Evolutionary conservation across 2,329 filamentous ascomycete species (phyloP), one percentile per base, ranked within the genome.

Genomic region (Botrytis aclada): DNA sequence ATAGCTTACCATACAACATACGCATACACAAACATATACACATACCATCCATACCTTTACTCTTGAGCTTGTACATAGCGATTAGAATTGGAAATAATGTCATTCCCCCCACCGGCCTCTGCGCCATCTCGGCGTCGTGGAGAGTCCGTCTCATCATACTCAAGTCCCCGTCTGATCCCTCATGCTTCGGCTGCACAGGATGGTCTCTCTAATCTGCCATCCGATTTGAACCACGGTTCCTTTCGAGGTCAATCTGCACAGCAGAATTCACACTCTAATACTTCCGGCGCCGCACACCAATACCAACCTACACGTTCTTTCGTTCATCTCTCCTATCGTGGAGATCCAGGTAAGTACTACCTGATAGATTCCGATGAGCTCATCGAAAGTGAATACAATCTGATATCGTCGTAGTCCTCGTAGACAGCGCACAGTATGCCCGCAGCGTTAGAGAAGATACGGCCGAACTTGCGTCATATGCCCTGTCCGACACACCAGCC

Each of bases 381-480:
- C n/a, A 72, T 32, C 41, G 39, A 20, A 71, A 34, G 41, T 37
- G 47, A 58, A 43, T 51, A n/a, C 56, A 22, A 43, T 70, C 60
- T 56, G 10, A 69, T 51, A 29, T 29, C 39, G 32, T 7, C 69
- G 60, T 76, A 88, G 86, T 83, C 56, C 86, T 86, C 29, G 80
- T 88, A 82, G 92, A 95, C 80, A 92, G 89, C 77, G 87, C 89
- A 29, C 89, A 93, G 77, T 93, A 93, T 81, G 92, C 93, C 47
- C 89, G 90, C 74, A 92, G 90, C 76, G 92, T 97, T 58, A 91
- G 94, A 76, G 91, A 96, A 82, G 92, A 96, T 80, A 97, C 94
- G 3, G 93, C 94, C 69, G 93, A 97, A 82, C 86, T 97, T 72
- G 94, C 94, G 61, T 93, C 89, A 29, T 94, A 95, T 80, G 90